Base-by-base conservation (phyloP, 2,329 filamentous ascomycete genomes). In the Huntiella savannae region DNA sequence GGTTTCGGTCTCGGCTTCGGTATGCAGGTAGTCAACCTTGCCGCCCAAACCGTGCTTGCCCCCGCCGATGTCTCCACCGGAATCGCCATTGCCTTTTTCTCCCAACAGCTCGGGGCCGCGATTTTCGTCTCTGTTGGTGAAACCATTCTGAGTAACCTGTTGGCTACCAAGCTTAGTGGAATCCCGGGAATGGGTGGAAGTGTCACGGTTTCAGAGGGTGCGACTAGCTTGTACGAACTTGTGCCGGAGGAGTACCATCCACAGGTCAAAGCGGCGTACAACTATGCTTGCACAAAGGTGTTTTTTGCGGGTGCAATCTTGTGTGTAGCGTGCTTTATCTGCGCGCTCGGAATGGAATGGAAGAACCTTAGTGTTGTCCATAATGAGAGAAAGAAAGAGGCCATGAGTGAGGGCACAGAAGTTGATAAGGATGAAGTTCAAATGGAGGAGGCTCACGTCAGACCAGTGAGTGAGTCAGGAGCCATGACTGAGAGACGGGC, bases 221-320 rank as follows among this genome's bases (percentile, higher is more conserved):
- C 68, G n/a, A 84, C 79, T 0, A 68, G 75, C 40, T 63, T 87
- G 16, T 68, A 70, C 49, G 56, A 62, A 0, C 56, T 63, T 2
- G 71, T 83, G 19, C 62, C 68, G 0, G 52, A 59, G 0, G 53
- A 72, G 49, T 70, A 66, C 49, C 57, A 77, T 4, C 55, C 58
- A 2, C 60, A 63, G 1, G 76, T 86, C 6, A 62, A 77, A 1
- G 52, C 62, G 0, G 78, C 76, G 0, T 85, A 84, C 62, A 82
- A 82, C 56, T 60, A 65, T 38, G 71, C 77, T 0, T 63, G 80
- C 34, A 73, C 69, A 1, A 62, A 71, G 49, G 74, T 76, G 3
- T 84, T 80, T 56, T 69, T 79, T 48, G 71, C 76, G 1, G 67
- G 67, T 3, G 62, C 77, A 44, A 78, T 70, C 0, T 60, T 79